Base-by-base conservation (phyloP, 2,329 filamentous ascomycete species). In the Rhytidhysteron rufulum region DNA sequence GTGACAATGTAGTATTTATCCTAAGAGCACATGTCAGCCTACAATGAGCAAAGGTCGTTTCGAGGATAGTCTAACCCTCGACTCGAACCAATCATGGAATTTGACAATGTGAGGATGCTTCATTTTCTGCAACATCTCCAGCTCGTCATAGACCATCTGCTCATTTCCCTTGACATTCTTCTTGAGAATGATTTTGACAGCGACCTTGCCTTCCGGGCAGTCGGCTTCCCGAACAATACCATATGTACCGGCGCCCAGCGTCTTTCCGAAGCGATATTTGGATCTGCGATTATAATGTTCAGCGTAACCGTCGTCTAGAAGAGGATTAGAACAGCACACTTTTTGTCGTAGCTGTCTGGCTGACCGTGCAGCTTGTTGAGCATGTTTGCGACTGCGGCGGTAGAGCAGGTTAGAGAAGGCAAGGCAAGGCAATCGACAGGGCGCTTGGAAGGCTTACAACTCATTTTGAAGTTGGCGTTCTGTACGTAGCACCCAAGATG, bases 1-100 rank as follows among this genome's bases (percentile, higher is more conserved):
- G 93, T 98, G 55, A 98, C 90, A 54, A 98, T 97, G 68, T 98
- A 98, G 73, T 95, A 98, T 74, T 98, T 98, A 75, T 98, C 93
- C 89, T 95, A 55, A 21, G 20, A 36, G 16, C 11, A 47, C 58
- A 41, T 59, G 54, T 49, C 20, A 40, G 44, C 31, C 22, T 16
- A 21, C 17, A 25, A 4, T 8, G 11, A 32, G 15, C 11, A 9
- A 16, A 42, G 17, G 11, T 20, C 18, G 4, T 8, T n/a, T 19
- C 7, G 9, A 16, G 22, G 24, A 10, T 5, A 31, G 29, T 50
- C 82, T 53, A 71, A 95, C 89, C 71, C 89, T 87, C 41, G 91
- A 97, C 72, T 98, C 93, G 63, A 98, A 98, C 91, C 93, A 98
- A 67, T 98, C 93, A 54, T 93, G 86, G 63, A 98, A 98, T 54